phyloP scores from a whole-genome alignment of 371 early-diverging fungal species.

The Mucor piriformis region DNA sequence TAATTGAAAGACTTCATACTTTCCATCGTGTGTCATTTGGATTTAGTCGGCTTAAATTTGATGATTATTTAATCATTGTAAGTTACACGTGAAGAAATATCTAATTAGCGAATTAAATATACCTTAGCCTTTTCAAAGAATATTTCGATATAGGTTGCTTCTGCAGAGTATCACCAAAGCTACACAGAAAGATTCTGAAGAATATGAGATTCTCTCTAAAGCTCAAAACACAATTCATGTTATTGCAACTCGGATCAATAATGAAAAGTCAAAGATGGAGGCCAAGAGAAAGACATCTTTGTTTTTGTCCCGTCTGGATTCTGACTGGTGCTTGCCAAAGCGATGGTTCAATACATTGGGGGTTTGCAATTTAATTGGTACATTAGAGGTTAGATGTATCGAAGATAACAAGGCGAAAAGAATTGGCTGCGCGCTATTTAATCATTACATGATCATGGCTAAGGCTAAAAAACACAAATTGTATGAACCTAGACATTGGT shows the following conservation, averaged over 20 bases:
- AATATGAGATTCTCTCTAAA: constrained; percentile 26
- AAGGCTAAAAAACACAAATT: constrained; percentile 50
- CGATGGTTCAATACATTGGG: constrained; percentile 48
- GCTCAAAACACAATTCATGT: constrained; percentile 39
- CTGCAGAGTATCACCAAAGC: constrained; percentile 44
- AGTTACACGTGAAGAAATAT: background rate
- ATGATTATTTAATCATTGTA: constrained; percentile 53
- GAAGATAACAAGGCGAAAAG: constrained; percentile 30
- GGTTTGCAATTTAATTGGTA: constrained; percentile 39
- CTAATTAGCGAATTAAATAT: background rate
- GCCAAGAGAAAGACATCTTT: constrained; percentile 38
- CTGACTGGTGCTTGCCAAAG: constrained; percentile 43
- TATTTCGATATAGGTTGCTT: constrained; percentile 45
- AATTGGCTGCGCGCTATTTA: constrained; percentile 57
- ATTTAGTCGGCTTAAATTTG: constrained; percentile 35
- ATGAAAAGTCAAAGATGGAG: constrained; percentile 36
- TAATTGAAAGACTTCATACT: constrained; percentile 31
- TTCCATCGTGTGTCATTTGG: constrained; percentile 26
- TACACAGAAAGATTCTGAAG: constrained; percentile 31
- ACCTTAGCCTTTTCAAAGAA: constrained; percentile 48
- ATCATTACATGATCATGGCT: constrained; percentile 56
- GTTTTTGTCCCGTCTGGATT: constrained; percentile 41
- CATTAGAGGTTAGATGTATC: constrained; percentile 39
- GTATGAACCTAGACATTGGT: constrained; percentile 60
- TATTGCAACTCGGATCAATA: constrained; percentile 35